Evolutionary conservation across 2,329 filamentous ascomycete species (phyloP).

Genomic region (Neopestalotiopsis rosae): DNA sequence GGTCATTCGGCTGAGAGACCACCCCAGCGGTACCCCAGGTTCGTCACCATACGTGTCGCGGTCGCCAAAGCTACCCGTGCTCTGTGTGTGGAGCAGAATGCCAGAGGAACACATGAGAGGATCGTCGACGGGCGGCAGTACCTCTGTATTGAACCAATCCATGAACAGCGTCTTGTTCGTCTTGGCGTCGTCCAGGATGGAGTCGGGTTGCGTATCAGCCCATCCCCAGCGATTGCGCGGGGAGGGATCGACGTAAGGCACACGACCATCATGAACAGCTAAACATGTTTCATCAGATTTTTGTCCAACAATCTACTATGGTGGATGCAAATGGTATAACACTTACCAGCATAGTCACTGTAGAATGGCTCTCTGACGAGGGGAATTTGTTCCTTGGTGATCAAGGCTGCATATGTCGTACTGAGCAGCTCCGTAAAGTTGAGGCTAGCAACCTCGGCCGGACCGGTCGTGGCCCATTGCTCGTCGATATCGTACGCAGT

Average conservation of each 20-base stretch:
- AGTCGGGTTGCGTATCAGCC: conserved; percentile 35
- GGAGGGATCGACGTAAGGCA: conserved; percentile 42
- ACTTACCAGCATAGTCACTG: conserved; percentile 39
- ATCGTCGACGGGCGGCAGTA: conserved; percentile 28
- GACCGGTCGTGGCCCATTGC: conserved; percentile 19
- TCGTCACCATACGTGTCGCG: conserved; percentile 42
- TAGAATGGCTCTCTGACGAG: conserved; percentile 46
- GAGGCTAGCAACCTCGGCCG: conserved; percentile 33
- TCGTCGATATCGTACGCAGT: conserved; percentile 11
- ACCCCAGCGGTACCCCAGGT: conserved; percentile 53
- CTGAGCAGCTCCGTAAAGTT: conserved; percentile 35
- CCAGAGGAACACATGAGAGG: conserved; percentile 35
- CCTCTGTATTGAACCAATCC: conserved; percentile 37
- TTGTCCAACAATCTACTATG: no score
- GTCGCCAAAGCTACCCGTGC: conserved; percentile 26
- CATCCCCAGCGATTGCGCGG: conserved; percentile 42
- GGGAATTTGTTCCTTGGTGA: conserved; percentile 42
- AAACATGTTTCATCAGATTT: neutral
- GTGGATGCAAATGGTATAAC: neutral
- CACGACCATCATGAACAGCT: conserved; percentile 38
- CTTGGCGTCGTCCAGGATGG: conserved; percentile 31
- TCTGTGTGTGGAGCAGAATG: conserved; percentile 34
- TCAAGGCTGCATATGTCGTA: conserved; percentile 41
- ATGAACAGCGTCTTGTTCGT: conserved; percentile 38
- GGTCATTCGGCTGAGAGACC: conserved; percentile 41